Conservation (phyloP, 441 rosid genomes). For the Arabidopsis lyrata region DNA sequence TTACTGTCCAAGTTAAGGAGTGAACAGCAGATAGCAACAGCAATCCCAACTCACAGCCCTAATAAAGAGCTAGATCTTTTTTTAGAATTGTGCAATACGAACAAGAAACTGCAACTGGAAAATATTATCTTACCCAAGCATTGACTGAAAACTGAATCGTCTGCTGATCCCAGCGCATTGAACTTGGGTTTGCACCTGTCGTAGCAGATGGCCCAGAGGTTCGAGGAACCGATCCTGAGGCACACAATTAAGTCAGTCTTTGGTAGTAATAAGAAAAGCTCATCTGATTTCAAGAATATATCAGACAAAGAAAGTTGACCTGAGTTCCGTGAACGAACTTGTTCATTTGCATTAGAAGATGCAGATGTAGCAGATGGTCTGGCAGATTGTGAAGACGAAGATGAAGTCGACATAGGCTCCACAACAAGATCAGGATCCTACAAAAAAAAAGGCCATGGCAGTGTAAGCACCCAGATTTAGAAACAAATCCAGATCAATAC, state of each 20-base stretch:
- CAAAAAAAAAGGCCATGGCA: constrained; percentile 22
- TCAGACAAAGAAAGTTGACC: constrained; percentile 49
- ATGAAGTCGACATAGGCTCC: constrained; percentile 74
- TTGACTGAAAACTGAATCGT: constrained; percentile 95
- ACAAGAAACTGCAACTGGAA: constrained; percentile 5
- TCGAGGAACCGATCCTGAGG: constrained; percentile 76
- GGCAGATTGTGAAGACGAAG: constrained; percentile 72
- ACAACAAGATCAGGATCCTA: constrained; percentile 92
- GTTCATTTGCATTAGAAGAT: constrained; percentile 54
- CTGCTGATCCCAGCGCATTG: constrained; percentile 85
- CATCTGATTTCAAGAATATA: neutral
- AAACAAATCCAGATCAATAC: constrained; percentile 1
- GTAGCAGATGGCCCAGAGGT: constrained; percentile 65
- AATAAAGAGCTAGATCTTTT: neutral
- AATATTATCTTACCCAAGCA: constrained; percentile 80
- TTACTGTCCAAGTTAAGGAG: neutral
- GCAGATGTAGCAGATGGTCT: constrained; percentile 57
- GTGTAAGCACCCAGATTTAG: constrained; percentile 21
- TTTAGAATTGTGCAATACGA: neutral
- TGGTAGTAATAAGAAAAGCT: constrained; percentile 14
- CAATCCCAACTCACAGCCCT: constrained; percentile 19
- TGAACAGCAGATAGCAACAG: constrained; percentile 2
- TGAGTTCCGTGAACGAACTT: constrained; percentile 62
- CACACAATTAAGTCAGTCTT: constrained; percentile 31
- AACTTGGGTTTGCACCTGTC: constrained; percentile 59